These are phyloP conservation scores for Monosporascus sp. DNA, from an alignment of 2,329 filamentous ascomycete species.

Conservation along the genomic window DNA sequence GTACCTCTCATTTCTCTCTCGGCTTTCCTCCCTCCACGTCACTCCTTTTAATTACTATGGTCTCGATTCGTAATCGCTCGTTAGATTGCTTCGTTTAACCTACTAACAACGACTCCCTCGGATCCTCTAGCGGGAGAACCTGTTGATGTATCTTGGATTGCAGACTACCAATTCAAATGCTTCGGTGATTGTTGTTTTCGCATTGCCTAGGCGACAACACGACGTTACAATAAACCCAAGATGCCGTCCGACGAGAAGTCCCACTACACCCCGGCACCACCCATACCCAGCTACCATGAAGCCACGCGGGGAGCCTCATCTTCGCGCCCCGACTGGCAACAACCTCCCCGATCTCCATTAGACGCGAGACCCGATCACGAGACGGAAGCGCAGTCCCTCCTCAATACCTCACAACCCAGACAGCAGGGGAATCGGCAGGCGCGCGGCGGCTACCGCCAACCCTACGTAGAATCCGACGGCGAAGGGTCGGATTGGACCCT, in stretches of 20 bases:
- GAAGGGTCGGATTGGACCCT: slow-evolving; percentile 44
- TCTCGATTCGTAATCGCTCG: slow-evolving; percentile 1
- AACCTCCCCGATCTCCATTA: slow-evolving; percentile 52
- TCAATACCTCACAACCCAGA: slow-evolving; percentile 46
- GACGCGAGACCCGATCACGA: slow-evolving; percentile 62
- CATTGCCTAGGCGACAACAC: not conserved
- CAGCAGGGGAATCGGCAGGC: slow-evolving; percentile 34
- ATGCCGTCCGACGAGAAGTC: slow-evolving; percentile 48
- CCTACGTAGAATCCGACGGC: slow-evolving; percentile 62
- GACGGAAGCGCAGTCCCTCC: slow-evolving; percentile 71
- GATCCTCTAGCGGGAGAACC: not conserved
- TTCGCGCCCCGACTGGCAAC: slow-evolving; percentile 46
- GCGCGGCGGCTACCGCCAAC: slow-evolving; percentile 63
- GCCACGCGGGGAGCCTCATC: slow-evolving; percentile 56
- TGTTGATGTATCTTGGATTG: not conserved
- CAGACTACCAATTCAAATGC: not conserved
- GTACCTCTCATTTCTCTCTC: not conserved
- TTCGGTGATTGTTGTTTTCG: not conserved
- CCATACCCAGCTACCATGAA: slow-evolving; percentile 81
- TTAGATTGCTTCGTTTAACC: not conserved
- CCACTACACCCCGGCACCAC: slow-evolving; percentile 58
- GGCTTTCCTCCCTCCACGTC: not conserved
- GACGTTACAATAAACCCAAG: slow-evolving; percentile 4
- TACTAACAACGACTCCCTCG: not conserved
- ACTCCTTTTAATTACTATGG: not conserved